Percentiles rank a stretch among this genome's conserved stretches.
Conservation (phyloP, 345 rosid species). For the Gynandropsis gynandra region DNA sequence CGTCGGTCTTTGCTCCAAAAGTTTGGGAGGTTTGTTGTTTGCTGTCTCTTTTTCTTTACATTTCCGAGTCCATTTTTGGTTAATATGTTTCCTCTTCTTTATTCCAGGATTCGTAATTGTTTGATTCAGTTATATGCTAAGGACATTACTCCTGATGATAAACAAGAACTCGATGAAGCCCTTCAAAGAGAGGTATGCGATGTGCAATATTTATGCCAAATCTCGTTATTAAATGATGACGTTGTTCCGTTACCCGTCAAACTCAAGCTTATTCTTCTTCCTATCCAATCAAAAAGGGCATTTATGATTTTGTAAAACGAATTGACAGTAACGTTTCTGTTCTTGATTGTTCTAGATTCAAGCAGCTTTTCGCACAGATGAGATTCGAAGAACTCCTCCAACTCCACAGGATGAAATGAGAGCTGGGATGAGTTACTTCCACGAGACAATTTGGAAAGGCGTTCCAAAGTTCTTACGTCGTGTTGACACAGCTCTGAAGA, state of each 20-base stretch:
- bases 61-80: background rate
- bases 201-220: too few species aligned
- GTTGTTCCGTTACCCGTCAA: too few species aligned
- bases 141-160: slow-evolving; percentile 94
- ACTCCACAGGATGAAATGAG: slow-evolving; percentile 99
- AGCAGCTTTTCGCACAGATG: slow-evolving; percentile 99
- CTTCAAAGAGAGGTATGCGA: slow-evolving; percentile 76
- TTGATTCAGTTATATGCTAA: slow-evolving; percentile 88
- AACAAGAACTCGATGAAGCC: slow-evolving; percentile 98
- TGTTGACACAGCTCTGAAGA: slow-evolving; percentile 90
- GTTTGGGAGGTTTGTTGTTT: slow-evolving; percentile 65
- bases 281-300: too few species aligned
- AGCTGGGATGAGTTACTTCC: slow-evolving; percentile 99
- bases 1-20: slow-evolving; percentile 95
- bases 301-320: background rate
- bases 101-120: slow-evolving; percentile 68
- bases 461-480: slow-evolving; percentile 96
- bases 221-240: background rate
- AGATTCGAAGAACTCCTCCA: slow-evolving; percentile 92
- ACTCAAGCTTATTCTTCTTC: too few species aligned
- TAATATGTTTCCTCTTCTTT: slow-evolving; percentile 13
- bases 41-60: background rate
- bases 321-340: slow-evolving; percentile 6
- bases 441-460: slow-evolving; percentile 99
- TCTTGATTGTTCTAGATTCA: slow-evolving; percentile 53